Evolutionary conservation across 2,329 filamentous ascomycete genomes (phyloP).

Genomic region (Ceratocystis smalleyi): DNA sequence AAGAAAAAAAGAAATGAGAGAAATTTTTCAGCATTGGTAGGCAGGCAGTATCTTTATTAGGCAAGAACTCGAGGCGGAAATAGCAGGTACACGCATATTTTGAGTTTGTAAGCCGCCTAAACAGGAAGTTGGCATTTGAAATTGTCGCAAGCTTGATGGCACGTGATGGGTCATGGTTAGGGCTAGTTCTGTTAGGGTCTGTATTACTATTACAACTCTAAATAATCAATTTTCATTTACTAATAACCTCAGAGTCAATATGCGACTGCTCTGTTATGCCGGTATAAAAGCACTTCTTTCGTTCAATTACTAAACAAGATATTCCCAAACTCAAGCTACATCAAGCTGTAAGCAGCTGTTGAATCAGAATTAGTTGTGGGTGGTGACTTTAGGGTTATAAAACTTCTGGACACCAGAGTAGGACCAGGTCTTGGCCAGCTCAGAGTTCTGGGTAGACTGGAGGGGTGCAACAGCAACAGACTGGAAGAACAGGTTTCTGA

Average conservation of each 20-base stretch:
- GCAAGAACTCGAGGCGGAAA: neutral
- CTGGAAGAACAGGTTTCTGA: conserved; percentile 5
- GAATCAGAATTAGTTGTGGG: neutral
- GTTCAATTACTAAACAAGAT: neutral
- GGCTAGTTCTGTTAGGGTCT: neutral
- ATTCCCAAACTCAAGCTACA: neutral
- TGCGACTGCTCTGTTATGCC: neutral
- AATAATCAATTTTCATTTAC: too few species aligned
- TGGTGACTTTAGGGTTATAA: neutral
- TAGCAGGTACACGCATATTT: neutral
- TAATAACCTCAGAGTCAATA: too few species aligned
- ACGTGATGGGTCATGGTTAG: neutral
- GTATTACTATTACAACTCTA: too few species aligned
- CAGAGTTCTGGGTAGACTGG: neutral
- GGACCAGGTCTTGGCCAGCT: neutral
- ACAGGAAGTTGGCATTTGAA: neutral
- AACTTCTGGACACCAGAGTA: neutral
- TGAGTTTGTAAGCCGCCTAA: neutral
- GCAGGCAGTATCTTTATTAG: neutral
- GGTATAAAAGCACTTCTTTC: neutral
- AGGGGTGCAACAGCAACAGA: neutral
- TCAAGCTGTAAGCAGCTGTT: neutral
- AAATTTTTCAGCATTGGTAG: neutral
- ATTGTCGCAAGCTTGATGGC: neutral
- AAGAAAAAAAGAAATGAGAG: neutral